Evolutionary conservation across 2,329 filamentous ascomycete species (phyloP).

Genomic region (Golovinomyces cichoracearum): DNA sequence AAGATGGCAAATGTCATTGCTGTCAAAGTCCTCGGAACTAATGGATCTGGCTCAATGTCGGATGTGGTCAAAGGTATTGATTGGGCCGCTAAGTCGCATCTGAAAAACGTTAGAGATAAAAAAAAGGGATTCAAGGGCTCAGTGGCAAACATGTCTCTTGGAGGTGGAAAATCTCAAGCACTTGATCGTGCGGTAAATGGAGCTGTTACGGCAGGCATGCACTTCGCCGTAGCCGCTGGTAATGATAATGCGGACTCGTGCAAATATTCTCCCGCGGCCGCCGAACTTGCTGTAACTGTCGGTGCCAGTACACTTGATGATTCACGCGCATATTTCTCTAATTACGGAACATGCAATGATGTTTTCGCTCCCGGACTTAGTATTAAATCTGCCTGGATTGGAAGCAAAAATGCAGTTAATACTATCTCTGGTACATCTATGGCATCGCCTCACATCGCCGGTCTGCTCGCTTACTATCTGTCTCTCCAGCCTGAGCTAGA

Average conservation of each 20-base stretch:
- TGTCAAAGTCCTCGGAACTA: constrained; percentile 94
- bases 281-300: constrained; percentile 76
- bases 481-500: constrained; percentile 78
- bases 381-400: constrained; percentile 96
- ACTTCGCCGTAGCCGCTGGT: constrained; percentile 94
- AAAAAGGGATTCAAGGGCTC: constrained; percentile 96
- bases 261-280: constrained; percentile 94
- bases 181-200: constrained; percentile 86
- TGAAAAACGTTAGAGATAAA: constrained; percentile 53
- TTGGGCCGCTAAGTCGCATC: constrained; percentile 62
- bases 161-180: constrained; percentile 82
- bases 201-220: constrained; percentile 68
- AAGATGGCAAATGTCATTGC: constrained; percentile 96
- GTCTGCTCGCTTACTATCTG: constrained; percentile 91
- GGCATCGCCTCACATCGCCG: constrained; percentile 90
- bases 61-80: constrained; percentile 97
- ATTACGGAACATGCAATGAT: constrained; percentile 97
- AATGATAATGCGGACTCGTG: constrained; percentile 98
- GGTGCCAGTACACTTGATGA: constrained; percentile 83
- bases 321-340: constrained; percentile 98
- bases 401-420: constrained; percentile 86
- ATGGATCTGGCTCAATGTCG: constrained; percentile 93
- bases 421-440: constrained; percentile 98
- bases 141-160: constrained; percentile 96
- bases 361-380: constrained; percentile 95